phyloP scores from a whole-genome alignment of 139 green algal genomes.

The Coccomyxa sp. region DNA sequence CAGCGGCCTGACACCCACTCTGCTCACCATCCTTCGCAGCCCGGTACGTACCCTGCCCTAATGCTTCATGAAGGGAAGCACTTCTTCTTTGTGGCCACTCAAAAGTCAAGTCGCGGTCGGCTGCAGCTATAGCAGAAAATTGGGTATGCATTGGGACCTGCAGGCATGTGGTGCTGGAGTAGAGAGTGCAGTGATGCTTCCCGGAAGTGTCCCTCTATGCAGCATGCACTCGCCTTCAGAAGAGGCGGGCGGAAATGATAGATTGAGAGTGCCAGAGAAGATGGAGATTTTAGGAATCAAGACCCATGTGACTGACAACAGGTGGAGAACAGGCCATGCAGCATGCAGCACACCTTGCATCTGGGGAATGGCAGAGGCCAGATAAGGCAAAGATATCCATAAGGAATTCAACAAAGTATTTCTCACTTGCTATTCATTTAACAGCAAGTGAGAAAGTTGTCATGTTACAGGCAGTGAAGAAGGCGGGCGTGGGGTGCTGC shows the following conservation, averaged over 20 bases:
- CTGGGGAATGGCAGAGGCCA: neutral
- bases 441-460: neutral
- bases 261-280: no score
- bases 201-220: neutral
- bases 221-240: neutral
- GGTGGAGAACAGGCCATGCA: no score
- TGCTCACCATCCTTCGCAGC: conserved; percentile 22
- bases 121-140: neutral
- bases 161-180: neutral
- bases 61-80: neutral
- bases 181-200: neutral
- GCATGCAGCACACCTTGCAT: neutral
- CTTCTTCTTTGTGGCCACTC: neutral
- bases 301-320: no score
- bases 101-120: neutral
- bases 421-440: neutral
- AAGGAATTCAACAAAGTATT: neutral
- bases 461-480: conserved; percentile 26
- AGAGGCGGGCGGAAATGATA: no score
- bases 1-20: conserved; percentile 20
- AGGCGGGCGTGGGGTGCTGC: conserved; percentile 36
- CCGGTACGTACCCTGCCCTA: neutral
- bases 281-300: no score
- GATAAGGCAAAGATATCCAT: neutral
- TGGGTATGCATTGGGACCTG: neutral